Evolutionary conservation across 345 rosid species (phyloP), one percentile per base, ranked within the genome.

Genomic region (Populus ilicifolia): DNA sequence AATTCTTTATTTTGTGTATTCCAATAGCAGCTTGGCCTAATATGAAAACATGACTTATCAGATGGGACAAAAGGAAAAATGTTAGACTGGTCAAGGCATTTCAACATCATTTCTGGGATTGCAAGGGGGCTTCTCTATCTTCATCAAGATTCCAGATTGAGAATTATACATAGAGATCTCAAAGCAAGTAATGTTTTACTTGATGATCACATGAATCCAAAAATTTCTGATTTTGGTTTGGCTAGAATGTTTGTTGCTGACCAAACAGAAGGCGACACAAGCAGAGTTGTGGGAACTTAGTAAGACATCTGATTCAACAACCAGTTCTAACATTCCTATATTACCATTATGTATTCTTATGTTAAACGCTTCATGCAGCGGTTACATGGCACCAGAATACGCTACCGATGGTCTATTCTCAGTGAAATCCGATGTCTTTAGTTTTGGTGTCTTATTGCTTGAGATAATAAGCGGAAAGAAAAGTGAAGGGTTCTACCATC

Each of bases 151-250:
- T 76, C 79, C 41, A 67, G 72, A 17, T 43, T 68, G 13, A 67
- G 78, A 39, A 75, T 75, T 36, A 67, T 75, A 67, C 78, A 75
- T 36, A 36, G 67, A 67, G 78, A 76, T 69, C 73, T 76, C 41
- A 76, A 76, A 54, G 79, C 79, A 36, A 76, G 79, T 30, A 76
- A 76, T 38, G 54, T 76, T 2, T 38, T 76, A 4, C 67, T 75
- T 9, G 78, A 75, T 67, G 52, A 50, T 64, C 66, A 75, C 20
- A 33, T 75, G 78, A 75, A 66, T 36, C 71, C 71, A 5, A 75
- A 75, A 48, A 75, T 75, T 65, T 75, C 72, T 44, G 72, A 75
- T 67, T 75, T 75, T 35, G 72, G 78, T 29, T 3, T 75, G 72
- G 78, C 72, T 16, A 75, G 36, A 50, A 46, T 59, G 14, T 71